phyloP scores from a whole-genome alignment of 495 filamentous ascomycete species.

The Penicillium psychrofluorescens region DNA sequence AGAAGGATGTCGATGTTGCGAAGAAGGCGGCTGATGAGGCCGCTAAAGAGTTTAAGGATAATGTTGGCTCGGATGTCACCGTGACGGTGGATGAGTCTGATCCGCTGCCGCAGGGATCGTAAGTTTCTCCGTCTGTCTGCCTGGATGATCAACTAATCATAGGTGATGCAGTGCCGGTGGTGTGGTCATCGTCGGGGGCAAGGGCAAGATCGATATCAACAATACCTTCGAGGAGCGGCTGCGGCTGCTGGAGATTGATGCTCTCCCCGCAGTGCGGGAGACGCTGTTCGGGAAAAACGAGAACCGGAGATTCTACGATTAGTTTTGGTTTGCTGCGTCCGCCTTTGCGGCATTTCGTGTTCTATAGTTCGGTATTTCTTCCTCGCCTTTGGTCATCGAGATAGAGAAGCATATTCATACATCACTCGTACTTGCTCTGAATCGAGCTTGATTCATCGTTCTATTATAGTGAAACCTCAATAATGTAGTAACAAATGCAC shows the following conservation, averaged over 20 bases:
- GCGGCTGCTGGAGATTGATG: conserved; percentile 72
- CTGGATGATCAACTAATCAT: no score
- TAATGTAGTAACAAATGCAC: conserved; percentile 1
- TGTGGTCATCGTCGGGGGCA: conserved; percentile 66
- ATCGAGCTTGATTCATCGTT: no score
- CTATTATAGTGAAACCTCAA: no score
- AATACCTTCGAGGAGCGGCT: conserved; percentile 94
- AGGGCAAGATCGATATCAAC: conserved; percentile 96
- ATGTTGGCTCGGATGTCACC: conserved; percentile 53
- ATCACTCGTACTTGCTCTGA: conserved; percentile 16
- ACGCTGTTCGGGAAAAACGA: conserved; percentile 85
- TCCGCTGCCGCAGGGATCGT: conserved; percentile 77
- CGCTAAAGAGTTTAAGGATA: conserved; percentile 71
- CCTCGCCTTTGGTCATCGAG: conserved; percentile 7
- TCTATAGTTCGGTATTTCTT: conserved; percentile 17
- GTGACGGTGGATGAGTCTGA: conserved; percentile 73
- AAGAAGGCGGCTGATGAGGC: conserved; percentile 72
- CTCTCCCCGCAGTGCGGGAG: conserved; percentile 76
- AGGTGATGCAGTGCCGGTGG: conserved; percentile 64
- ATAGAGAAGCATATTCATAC: conserved; percentile 15
- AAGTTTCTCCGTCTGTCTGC: conserved; percentile 30
- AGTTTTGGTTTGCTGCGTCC: conserved; percentile 15
- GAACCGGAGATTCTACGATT: conserved; percentile 92
- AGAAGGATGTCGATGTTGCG: conserved; percentile 68
- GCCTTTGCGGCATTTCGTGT: conserved; percentile 12